Evolutionary conservation across 305 asterid species (phyloP).

Genomic region (Coffea humblotiana): DNA sequence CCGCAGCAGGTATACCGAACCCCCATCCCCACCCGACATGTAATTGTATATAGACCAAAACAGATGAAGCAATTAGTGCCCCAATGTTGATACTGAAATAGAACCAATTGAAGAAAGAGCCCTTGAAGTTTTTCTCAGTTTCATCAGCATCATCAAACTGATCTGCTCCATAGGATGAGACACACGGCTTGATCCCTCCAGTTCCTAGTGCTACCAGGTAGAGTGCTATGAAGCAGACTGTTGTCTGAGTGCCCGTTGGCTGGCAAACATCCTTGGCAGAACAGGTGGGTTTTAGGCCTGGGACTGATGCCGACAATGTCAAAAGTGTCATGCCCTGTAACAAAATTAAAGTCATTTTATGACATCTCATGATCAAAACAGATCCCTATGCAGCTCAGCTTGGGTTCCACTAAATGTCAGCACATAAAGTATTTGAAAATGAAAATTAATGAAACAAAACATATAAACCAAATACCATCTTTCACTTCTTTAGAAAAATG

Average conservation of each 20-base stretch:
- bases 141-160: slow-evolving; percentile 82
- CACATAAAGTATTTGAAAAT: not conserved
- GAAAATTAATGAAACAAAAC: not conserved
- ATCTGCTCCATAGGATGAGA: slow-evolving; percentile 84
- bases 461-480: no score
- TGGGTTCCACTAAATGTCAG: not conserved
- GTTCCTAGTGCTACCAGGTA: slow-evolving; percentile 79
- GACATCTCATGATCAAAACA: not conserved
- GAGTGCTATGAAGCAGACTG: slow-evolving; percentile 58
- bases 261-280: slow-evolving; percentile 38
- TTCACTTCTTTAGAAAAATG: not conserved
- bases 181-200: slow-evolving; percentile 85
- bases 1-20: slow-evolving; percentile 74
- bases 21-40: slow-evolving; percentile 89
- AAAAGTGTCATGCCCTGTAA: slow-evolving; percentile 81
- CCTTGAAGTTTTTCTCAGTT: slow-evolving; percentile 54
- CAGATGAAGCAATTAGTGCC: slow-evolving; percentile 72
- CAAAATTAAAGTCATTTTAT: not conserved
- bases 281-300: slow-evolving; percentile 66
- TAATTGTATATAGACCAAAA: slow-evolving; percentile 65
- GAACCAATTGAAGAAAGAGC: slow-evolving; percentile 83
- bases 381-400: not conserved
- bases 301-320: slow-evolving; percentile 76
- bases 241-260: slow-evolving; percentile 50
- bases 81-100: slow-evolving; percentile 79